Evolutionary conservation across 2,329 filamentous ascomycete genomes (phyloP).

Genomic region (Epichloe gansuensis): DNA sequence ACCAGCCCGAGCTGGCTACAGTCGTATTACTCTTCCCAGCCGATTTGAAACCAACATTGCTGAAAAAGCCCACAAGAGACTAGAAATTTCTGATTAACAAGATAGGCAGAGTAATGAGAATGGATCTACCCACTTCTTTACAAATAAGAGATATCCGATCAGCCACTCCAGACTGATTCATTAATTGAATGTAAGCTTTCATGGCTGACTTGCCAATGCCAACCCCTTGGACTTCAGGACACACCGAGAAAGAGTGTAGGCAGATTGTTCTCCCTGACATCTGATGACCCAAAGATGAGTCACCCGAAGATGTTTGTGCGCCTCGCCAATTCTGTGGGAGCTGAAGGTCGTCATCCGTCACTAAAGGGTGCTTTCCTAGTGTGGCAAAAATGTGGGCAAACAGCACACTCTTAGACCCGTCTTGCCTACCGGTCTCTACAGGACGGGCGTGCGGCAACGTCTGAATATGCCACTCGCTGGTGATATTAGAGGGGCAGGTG

Average conservation of each 20-base stretch:
- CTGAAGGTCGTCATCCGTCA: constrained; percentile 52
- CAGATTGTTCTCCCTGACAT: constrained; percentile 62
- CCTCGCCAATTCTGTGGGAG: constrained; percentile 55
- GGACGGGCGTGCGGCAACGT: constrained; percentile 37
- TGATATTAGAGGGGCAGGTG: constrained; percentile 37
- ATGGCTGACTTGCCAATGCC: constrained; percentile 64
- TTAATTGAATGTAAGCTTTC: constrained; percentile 38
- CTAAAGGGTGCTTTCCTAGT: constrained; percentile 45
- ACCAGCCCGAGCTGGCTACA: constrained; percentile 72
- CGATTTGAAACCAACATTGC: constrained; percentile 59
- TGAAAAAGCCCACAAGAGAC: constrained; percentile 62
- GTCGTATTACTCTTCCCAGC: constrained; percentile 54
- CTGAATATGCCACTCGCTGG: constrained; percentile 34
- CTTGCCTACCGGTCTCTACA: constrained; percentile 36
- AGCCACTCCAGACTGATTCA: constrained; percentile 55
- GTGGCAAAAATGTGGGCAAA: constrained; percentile 71
- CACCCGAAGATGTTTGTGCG: constrained; percentile 30
- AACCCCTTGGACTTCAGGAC: constrained; percentile 59
- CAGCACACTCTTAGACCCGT: constrained; percentile 38
- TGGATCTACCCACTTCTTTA: constrained; percentile 30
- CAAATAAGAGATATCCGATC: constrained; percentile 66
- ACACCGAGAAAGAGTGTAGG: constrained; percentile 70
- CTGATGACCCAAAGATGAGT: constrained; percentile 45
- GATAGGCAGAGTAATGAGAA: not conserved
- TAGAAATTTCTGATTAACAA: constrained; percentile 15